Evolutionary conservation across 2,329 filamentous ascomycete genomes (phyloP).

Genomic region (Bimuria novae-zelandiae): DNA sequence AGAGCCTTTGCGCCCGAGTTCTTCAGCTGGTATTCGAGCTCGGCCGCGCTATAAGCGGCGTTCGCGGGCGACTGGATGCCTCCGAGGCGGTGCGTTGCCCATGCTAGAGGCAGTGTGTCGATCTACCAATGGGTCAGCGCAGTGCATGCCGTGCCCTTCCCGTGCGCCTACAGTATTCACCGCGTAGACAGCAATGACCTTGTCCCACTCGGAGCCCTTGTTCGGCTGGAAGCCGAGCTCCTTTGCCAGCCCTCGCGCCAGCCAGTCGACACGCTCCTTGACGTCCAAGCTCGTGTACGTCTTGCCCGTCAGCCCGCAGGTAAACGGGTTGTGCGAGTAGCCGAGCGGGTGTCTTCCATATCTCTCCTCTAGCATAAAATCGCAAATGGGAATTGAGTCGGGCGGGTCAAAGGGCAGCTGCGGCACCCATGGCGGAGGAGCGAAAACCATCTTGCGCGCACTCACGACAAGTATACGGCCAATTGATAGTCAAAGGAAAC

Average conservation of each 20-base stretch:
- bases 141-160: no score
- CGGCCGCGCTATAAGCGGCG: constrained; percentile 70
- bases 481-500: no score
- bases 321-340: constrained; percentile 71
- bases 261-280: constrained; percentile 65
- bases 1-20: constrained; percentile 71
- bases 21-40: constrained; percentile 73
- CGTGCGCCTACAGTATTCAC: no score
- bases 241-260: constrained; percentile 71
- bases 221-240: constrained; percentile 74
- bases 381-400: constrained; percentile 72
- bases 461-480: no score
- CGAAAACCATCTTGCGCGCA: no score
- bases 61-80: constrained; percentile 77
- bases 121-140: no score
- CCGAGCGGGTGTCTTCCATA: constrained; percentile 69
- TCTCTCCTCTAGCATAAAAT: constrained; percentile 76
- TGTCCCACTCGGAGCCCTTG: constrained; percentile 77
- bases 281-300: constrained; percentile 68
- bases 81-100: constrained; percentile 75
- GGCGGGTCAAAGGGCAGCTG: constrained; percentile 66
- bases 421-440: constrained; percentile 65
- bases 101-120: constrained; percentile 73
- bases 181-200: constrained; percentile 76
- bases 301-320: constrained; percentile 74